These are phyloP conservation scores for Cyberlindnera xylosilytica DNA, from an alignment of 805 yeast genomes.

Conservation along the genomic window DNA sequence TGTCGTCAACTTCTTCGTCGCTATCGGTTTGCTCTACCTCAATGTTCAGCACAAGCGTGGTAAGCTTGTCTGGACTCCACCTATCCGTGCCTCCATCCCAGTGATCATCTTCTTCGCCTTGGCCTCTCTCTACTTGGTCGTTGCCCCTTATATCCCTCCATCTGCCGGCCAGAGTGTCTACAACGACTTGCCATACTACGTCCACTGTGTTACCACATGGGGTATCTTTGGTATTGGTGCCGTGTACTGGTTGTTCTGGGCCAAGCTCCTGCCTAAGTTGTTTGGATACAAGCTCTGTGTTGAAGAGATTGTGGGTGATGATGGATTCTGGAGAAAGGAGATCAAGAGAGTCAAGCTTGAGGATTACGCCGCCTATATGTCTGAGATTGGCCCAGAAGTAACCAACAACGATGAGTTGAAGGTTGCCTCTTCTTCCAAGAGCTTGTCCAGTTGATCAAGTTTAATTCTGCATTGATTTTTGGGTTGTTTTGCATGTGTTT, in stretches of 20 bases:
- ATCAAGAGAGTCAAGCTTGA: conserved; percentile 39
- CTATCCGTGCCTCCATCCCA: conserved; percentile 62
- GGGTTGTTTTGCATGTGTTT: too few species aligned
- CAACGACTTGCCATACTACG: conserved; percentile 67
- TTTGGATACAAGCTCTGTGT: conserved; percentile 51
- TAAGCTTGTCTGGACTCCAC: conserved; percentile 61
- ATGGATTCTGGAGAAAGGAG: conserved; percentile 71
- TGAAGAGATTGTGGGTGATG: conserved; percentile 56
- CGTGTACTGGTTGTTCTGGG: conserved; percentile 66
- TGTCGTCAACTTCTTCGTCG: conserved; percentile 65
- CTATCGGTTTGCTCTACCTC: conserved; percentile 58
- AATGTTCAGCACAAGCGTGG: conserved; percentile 52
- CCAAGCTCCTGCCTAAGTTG: conserved; percentile 50
- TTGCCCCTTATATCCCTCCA: conserved; percentile 82
- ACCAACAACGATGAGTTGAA: not conserved
- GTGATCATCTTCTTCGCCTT: conserved; percentile 62
- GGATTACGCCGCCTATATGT: conserved; percentile 17
- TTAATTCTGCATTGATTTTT: too few species aligned
- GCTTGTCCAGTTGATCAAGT: not conserved
- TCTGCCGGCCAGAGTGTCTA: conserved; percentile 63
- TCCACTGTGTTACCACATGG: conserved; percentile 81
- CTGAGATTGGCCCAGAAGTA: too few species aligned
- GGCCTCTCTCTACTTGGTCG: conserved; percentile 62
- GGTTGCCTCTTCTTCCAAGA: not conserved
- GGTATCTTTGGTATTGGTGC: conserved; percentile 67